Base-by-base conservation (phyloP, 2,329 filamentous ascomycete genomes). In the Beauveria varroae region DNA sequence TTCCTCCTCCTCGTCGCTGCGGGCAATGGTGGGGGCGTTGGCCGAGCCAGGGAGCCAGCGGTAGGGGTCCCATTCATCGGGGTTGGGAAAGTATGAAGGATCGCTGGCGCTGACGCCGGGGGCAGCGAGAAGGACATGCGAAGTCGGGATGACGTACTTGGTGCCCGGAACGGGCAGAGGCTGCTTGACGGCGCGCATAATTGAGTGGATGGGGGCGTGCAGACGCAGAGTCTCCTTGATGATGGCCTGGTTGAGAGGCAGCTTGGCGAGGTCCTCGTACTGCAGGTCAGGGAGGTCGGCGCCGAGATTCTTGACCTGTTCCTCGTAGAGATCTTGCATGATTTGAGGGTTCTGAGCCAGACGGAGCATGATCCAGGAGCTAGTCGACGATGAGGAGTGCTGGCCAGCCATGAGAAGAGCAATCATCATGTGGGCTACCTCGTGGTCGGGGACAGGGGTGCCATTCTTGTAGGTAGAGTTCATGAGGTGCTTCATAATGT, bases 401-500 rank as follows among this genome's bases (percentile, higher is more conserved):
- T 96, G 91, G 61, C 91, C 91, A 63, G 90, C 91, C 91, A 96
- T 96, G 64, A 96, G 85, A 24, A 96, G 82, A 6, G 91, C 91
- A 74, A 96, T 96, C 90, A 96, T 93, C 84, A 96, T 93, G 76
- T 95, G 89, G 24, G 91, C 91, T 62, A 96, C 84, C 74, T 96
- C 91, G 69, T 88, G 82, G 70, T 96, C 91, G 18, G 91, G 88
- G n/a, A 96, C 81, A 6, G 80, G 80, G 44, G 79, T 86, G 67
- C 91, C 91, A 67, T 93, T 85, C 79, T 96, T 96, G 83, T 96
- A 96, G 26, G 79, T 82, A 68, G 87, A 91, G 67, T 85, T 86
- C 91, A 96, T 95, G 65, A 96, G 78, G 70, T 95, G 91, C 85
- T 89, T 92, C 75, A 96, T 92, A 82, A 96, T 96, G 75, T 96